Conservation (phyloP, 108 stramenopile species). For the Stephanodiscus triporus region DNA sequence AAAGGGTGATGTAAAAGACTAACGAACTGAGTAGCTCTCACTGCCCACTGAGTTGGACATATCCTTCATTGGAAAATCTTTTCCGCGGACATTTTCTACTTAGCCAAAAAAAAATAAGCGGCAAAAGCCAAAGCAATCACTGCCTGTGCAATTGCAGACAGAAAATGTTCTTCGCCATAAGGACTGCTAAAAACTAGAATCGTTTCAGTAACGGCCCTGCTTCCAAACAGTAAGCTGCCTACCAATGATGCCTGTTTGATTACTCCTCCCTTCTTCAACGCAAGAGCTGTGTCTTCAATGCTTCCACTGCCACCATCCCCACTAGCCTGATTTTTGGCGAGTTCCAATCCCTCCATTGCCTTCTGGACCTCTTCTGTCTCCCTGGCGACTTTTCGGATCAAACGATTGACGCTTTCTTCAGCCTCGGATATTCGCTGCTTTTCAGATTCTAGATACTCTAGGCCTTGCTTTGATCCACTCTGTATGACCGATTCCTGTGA, state of each 20-base stretch:
- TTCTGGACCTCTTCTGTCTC: slow-evolving; percentile 40
- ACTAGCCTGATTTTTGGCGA: slow-evolving; percentile 31
- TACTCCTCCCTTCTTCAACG: slow-evolving; percentile 45
- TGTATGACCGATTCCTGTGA: slow-evolving; percentile 32
- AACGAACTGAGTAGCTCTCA: neutral
- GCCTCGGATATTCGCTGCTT: slow-evolving; percentile 44
- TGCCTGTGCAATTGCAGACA: slow-evolving; percentile 32
- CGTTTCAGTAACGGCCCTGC: slow-evolving; percentile 41
- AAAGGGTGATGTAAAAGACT: neutral
- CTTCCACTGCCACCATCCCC: slow-evolving; percentile 13
- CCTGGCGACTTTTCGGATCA: slow-evolving; percentile 42
- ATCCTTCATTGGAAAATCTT: neutral
- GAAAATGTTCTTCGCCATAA: slow-evolving; percentile 40
- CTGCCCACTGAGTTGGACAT: neutral
- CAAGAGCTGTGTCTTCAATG: slow-evolving; percentile 38
- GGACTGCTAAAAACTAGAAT: slow-evolving; percentile 40
- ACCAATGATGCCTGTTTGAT: slow-evolving; percentile 46
- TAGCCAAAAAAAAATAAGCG: slow-evolving; percentile 43
- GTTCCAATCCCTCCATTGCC: slow-evolving; percentile 51
- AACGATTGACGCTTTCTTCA: slow-evolving; percentile 38
- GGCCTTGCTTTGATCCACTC: slow-evolving; percentile 25
- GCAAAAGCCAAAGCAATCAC: slow-evolving; percentile 39
- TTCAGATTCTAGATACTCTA: slow-evolving; percentile 34
- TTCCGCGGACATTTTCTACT: slow-evolving; percentile 13
- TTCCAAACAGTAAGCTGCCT: slow-evolving; percentile 41